Base-by-base conservation (phyloP, 2,329 filamentous ascomycete species). In the Drechslerella coelobrocha region DNA sequence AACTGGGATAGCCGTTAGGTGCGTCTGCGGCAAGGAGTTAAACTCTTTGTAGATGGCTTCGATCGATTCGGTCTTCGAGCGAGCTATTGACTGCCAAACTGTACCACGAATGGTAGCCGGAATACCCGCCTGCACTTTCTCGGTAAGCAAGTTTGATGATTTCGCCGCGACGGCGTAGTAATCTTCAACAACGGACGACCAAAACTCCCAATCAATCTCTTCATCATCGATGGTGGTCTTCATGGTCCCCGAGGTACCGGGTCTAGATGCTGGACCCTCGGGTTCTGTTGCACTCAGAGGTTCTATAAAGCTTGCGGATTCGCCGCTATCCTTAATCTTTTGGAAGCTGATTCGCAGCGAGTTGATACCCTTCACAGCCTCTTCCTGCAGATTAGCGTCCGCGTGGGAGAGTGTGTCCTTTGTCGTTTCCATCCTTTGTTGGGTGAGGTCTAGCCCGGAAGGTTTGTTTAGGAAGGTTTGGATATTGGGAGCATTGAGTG, bases 71-170 rank as follows among this genome's bases (percentile, higher is more conserved):
- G 91, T 96, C 79, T 96, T 96, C 81, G 92, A 97, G 77, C 96
- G 91, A 2, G 94, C 92, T 72, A 99, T 82, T 6, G 97, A 93
- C 80, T 99, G 94, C 94, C 94, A 99, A 54, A 99, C 92, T 1
- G 99, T 94, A n/a, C 94, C 95, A 66, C 94, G 88, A 72, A 99
- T 96, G 2, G 92, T 93, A 74, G 89, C 92, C 0, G 94, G 94
- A 63, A 99, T 99, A 29, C 94, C 94, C 39, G 89, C 90, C 53
- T 93, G 90, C 75, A 99, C 97, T 21, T 94, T 92, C 74, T 85
- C 86, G 77, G 93, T 96, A 63, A 99, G 82, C 78, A 97, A 92
- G 76, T 95, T 91, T 0, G 93, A 84, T 2, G 91, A 92, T 68
- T 91, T 87, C 9, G 91, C 89, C 53, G 97, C 89, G 8, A 91